Base-by-base conservation (phyloP, 768 basidiomycete species). In the Mycena epipterygia region DNA sequence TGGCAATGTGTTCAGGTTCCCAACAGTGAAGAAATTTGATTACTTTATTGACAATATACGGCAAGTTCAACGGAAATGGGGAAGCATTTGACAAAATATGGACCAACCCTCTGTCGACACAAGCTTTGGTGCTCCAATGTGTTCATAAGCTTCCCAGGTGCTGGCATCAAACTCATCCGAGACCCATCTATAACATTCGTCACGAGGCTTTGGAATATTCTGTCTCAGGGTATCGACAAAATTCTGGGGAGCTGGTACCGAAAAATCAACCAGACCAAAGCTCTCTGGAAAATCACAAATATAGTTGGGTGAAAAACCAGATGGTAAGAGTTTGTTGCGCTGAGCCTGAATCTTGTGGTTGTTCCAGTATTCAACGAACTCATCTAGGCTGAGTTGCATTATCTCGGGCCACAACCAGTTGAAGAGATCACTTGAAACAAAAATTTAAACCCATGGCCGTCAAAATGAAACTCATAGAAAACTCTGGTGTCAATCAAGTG, bases 321-420 rank as follows among this genome's bases (percentile, higher is more conserved):
- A 68, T 12, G 72, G 72, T 37, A 73, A 49, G 21, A 44, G 23
- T 55, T 73, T 73, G 30, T 69, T 53, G 17, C 32, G 12, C 44
- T 73, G 72, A 6, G 39, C 46, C 32, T 59, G 61, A 32, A 48
- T 67, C 33, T 51, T 58, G 69, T 78, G 78, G 25, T 59, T 73
- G 46, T 77, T 79, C 75, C 73, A 77, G 57, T 75, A 74, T 29
- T 75, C 52, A 2, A 48, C 37, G 53, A 77, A 79, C 21, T 68
- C 64, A 65, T 79, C 68, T 14, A 76, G 58, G 12, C 35, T 44
- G 11, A 49, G 25, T 48, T 79, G 76, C 17, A 78, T 46, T 37
- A 80, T 71, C n/a, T 66, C 68, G 6, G 74, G 74, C 78, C 79
- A 80, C 3, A 80, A 60, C 77, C 76, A 80, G 19, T 76, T 56